phyloP scores from a whole-genome alignment of 768 basidiomycete species.

The Trametes elegans region DNA sequence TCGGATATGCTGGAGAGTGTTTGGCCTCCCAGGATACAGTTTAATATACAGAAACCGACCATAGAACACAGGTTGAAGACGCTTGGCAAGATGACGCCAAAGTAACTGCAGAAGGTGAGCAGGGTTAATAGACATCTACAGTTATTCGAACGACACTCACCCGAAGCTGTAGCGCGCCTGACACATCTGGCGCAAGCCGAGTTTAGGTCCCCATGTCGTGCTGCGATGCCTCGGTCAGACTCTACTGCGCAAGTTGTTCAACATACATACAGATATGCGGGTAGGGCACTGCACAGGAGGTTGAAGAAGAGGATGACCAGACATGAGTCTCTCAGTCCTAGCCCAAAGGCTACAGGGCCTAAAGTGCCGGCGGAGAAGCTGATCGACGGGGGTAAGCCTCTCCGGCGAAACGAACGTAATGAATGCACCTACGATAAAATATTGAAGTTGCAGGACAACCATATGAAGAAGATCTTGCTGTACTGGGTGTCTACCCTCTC shows the following conservation, averaged over 20 bases:
- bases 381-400: not conserved
- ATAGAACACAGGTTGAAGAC: conserved; percentile 48
- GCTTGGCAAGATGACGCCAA: conserved; percentile 48
- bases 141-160: conserved; percentile 35
- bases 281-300: conserved; percentile 39
- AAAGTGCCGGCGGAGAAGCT: conserved; percentile 49
- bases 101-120: conserved; percentile 45
- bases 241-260: not conserved
- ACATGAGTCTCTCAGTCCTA: conserved; percentile 44
- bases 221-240: conserved; percentile 25
- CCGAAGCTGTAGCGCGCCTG: conserved; percentile 62
- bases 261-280: conserved; percentile 41
- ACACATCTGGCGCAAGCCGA: conserved; percentile 83
- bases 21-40: conserved; percentile 63
- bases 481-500: conserved; percentile 39
- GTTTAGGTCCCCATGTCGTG: conserved; percentile 73
- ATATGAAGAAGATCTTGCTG: conserved; percentile 41
- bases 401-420: not conserved
- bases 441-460: conserved; percentile 40
- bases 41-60: conserved; percentile 57
- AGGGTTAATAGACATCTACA: conserved; percentile 30
- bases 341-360: conserved; percentile 43
- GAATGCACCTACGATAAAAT: conserved; percentile 35
- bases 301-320: conserved; percentile 48
- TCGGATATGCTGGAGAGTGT: conserved; percentile 50